A percentile compares a stretch with the other conserved stretches of the same genome.
phyloP scores from a whole-genome alignment of 441 rosid genomes.

The Gossypium lobatum region DNA sequence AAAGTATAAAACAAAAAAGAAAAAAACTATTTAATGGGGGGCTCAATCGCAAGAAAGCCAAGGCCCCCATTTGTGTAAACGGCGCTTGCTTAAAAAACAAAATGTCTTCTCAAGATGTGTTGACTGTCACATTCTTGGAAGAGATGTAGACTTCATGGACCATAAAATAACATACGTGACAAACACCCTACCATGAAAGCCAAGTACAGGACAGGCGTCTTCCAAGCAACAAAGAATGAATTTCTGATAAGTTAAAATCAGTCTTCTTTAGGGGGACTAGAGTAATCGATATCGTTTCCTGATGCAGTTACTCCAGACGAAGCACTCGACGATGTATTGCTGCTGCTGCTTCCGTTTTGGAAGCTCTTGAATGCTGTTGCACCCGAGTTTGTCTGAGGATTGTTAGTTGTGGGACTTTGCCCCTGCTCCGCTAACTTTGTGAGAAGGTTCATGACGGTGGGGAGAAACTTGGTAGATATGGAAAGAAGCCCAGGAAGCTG shows the following conservation, averaged over 20 bases:
- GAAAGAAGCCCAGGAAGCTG: conserved; percentile 93
- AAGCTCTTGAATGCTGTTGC: conserved; percentile 22
- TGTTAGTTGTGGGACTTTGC: conserved; percentile 41
- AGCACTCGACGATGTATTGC: conserved; percentile 35
- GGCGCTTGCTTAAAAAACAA: conserved; percentile 41
- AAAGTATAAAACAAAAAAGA: neutral
- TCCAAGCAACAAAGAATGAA: neutral
- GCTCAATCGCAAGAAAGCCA: conserved; percentile 18
- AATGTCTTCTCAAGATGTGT: conserved; percentile 34
- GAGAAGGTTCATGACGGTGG: conserved; percentile 82
- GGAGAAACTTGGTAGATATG: conserved; percentile 79
- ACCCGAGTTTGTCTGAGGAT: conserved; percentile 40
- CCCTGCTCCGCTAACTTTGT: conserved; percentile 85
- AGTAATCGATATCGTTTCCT: conserved; percentile 28
- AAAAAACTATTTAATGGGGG: conserved; percentile 28
- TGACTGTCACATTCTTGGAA: conserved; percentile 11
- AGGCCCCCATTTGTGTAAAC: conserved; percentile 24
- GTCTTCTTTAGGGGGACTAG: conserved; percentile 40
- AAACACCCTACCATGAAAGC: neutral
- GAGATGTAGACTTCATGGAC: neutral
- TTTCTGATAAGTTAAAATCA: neutral
- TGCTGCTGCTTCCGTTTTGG: conserved; percentile 33
- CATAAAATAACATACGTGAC: neutral
- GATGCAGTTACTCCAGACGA: conserved; percentile 37
- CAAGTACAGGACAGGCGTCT: conserved; percentile 17